These are phyloP conservation scores for Neurospora sp. DNA, from an alignment of 495 filamentous ascomycete genomes.

Conservation along the genomic window DNA sequence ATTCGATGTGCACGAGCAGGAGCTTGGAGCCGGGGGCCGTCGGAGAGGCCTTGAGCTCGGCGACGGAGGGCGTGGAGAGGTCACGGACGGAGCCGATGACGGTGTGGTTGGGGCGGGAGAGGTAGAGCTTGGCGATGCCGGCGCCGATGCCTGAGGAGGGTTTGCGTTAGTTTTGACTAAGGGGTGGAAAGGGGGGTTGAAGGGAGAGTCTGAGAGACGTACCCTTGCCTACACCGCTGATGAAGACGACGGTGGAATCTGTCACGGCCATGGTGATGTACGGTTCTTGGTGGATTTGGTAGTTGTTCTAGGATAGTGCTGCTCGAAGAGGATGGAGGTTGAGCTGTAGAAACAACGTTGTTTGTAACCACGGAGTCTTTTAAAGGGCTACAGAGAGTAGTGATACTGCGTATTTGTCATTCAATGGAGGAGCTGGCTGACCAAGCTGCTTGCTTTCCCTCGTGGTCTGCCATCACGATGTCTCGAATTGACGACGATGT, in stretches of 20 bases:
- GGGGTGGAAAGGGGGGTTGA: neutral
- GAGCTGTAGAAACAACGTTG: neutral
- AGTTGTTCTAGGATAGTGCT: neutral
- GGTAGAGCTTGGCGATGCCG: constrained; percentile 11
- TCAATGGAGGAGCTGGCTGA: neutral
- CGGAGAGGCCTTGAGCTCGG: constrained; percentile 8
- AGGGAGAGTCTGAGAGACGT: neutral
- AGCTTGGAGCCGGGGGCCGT: constrained; percentile 7
- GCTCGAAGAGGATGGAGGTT: neutral
- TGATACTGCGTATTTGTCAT: neutral
- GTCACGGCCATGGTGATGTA: neutral
- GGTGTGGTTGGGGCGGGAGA: constrained; percentile 16
- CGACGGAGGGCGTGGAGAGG: constrained; percentile 1
- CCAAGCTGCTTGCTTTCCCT: neutral
- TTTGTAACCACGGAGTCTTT: neutral
- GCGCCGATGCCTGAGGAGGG: constrained; percentile 11
- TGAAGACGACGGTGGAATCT: constrained; percentile 7
- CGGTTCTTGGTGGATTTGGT: neutral
- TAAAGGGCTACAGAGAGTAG: neutral
- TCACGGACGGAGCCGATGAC: constrained; percentile 20
- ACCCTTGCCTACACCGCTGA: constrained; percentile 11
- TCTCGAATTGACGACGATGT: neutral
- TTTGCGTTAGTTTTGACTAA: neutral
- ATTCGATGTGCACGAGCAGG: constrained; percentile 12
- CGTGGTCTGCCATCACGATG: neutral